Evolutionary conservation across 169 alveolate species (phyloP), one percentile per base, ranked within the genome.

Genomic region (Plasmodium relictum): DNA sequence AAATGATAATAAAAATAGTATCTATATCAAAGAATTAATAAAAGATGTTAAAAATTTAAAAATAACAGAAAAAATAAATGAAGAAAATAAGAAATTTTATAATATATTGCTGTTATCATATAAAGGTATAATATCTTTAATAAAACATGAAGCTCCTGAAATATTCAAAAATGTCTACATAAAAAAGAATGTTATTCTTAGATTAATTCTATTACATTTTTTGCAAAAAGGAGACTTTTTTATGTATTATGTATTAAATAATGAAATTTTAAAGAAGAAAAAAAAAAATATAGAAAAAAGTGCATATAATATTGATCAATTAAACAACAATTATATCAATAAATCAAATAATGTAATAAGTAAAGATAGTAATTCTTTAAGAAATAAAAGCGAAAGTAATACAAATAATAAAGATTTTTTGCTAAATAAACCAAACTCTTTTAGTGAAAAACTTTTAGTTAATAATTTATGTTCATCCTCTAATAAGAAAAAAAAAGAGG

Each of bases 221-320:
- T 65, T 76, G n/a, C 89, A 76, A n/a, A 76, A 65, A 63, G 89
- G 89, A n/a, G 89, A 76, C 65, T 76, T 76, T 24, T 76, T 76
- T 22, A 76, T 76, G 89, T 76, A 76, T 59, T 76, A 63, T 37
- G 76, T 76, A 20, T 65, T 76, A 14, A 76, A 76, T 76, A 76
- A 65, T 26, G 89, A 76, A 76, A 76, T 76, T 76, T 6, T 63
- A 54, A 20, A 76, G 18, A 76, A 76, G 41, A 63, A 31, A 63
- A 45, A 76, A 62, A 48, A 26, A 48, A 76, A 50, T 31, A 31
- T 31, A 31, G 39, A 31, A 31, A 31, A 31, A 31, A 31, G 39
- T 31, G 3, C 39, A 31, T 50, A 22, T 42, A 5, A 5, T 16
- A 10, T 18, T 37, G 68, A 39, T 24, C 7, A 72, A 42, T 72